phyloP scores from a whole-genome alignment of 2,329 filamentous ascomycete genomes.

The Ilyonectria robusta region DNA sequence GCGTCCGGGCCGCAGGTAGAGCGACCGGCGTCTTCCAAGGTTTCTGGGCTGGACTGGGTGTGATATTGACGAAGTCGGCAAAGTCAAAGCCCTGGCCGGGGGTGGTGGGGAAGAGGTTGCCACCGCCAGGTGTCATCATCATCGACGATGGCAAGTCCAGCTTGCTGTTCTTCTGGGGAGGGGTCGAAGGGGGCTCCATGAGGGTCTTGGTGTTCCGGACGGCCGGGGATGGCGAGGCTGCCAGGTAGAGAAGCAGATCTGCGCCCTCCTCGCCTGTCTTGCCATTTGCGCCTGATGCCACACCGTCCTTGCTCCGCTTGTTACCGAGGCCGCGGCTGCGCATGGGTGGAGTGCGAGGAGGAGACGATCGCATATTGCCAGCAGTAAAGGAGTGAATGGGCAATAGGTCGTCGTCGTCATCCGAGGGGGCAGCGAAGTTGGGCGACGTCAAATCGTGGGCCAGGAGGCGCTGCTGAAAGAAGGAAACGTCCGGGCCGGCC shows the following conservation, averaged over 20 bases:
- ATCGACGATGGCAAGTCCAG: constrained; percentile 83
- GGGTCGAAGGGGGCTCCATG: constrained; percentile 82
- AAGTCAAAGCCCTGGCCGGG: constrained; percentile 92
- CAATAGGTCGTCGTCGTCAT: constrained; percentile 88
- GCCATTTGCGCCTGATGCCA: constrained; percentile 57
- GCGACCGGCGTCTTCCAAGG: constrained; percentile 86
- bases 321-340: constrained; percentile 65
- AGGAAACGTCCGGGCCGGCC: constrained; percentile 80
- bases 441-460: constrained; percentile 73
- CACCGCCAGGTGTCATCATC: constrained; percentile 87
- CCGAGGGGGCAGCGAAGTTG: constrained; percentile 75
- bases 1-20: constrained; percentile 65
- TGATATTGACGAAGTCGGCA: constrained; percentile 97
- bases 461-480: constrained; percentile 80
- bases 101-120: constrained; percentile 80
- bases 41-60: constrained; percentile 92
- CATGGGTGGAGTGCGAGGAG: constrained; percentile 86
- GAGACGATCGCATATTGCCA: constrained; percentile 80
- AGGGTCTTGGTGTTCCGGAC: constrained; percentile 63
- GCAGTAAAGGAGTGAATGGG: constrained; percentile 81
- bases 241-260: constrained; percentile 85
- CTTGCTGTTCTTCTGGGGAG: constrained; percentile 77
- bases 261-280: constrained; percentile 84
- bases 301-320: constrained; percentile 64
- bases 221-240: constrained; percentile 91